Percentiles rank a stretch among this genome's conserved stretches.
Conservation (phyloP, 495 filamentous ascomycete species). For the Trichoderma reesei region DNA sequence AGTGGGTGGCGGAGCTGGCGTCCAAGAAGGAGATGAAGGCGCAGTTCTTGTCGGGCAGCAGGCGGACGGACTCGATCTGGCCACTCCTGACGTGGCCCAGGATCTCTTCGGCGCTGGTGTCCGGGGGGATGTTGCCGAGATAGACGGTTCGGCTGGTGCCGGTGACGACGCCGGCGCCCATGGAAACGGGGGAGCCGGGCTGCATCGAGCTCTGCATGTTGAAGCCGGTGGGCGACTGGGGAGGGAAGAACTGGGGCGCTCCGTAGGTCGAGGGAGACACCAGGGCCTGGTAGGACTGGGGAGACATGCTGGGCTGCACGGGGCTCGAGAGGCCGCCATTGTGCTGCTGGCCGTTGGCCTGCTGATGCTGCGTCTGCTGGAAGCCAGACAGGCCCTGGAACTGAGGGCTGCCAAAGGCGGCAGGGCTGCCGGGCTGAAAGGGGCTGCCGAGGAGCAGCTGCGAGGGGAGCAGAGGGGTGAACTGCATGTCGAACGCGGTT, state of each 20-base stretch:
- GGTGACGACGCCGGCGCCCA: slow-evolving; percentile 69
- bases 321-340: slow-evolving; percentile 39
- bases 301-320: slow-evolving; percentile 48
- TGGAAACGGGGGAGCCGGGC: slow-evolving; percentile 56
- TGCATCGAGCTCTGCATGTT: slow-evolving; percentile 39
- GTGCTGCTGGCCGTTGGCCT: slow-evolving; percentile 51
- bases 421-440: slow-evolving; percentile 90
- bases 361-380: slow-evolving; percentile 54
- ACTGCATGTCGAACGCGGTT: slow-evolving; percentile 93
- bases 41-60: slow-evolving; percentile 98
- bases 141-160: slow-evolving; percentile 95
- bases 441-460: slow-evolving; percentile 91
- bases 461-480: slow-evolving; percentile 88
- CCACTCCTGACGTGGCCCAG: slow-evolving; percentile 93
- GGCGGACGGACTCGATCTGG: slow-evolving; percentile 93
- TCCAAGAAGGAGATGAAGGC: slow-evolving; percentile 99
- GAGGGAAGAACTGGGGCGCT: slow-evolving; percentile 61
- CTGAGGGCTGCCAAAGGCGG: slow-evolving; percentile 79
- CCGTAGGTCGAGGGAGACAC: slow-evolving; percentile 67
- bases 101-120: slow-evolving; percentile 97
- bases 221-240: slow-evolving; percentile 75
- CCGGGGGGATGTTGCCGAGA: slow-evolving; percentile 92
- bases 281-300: slow-evolving; percentile 67
- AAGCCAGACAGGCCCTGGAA: slow-evolving; percentile 78
- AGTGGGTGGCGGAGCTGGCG: slow-evolving; percentile 92